A percentile compares a stretch with the other conserved stretches of the same genome.
Evolutionary conservation across 352 stramenopile genomes (phyloP).

Genomic region (Globisporangium uncinulatum): DNA sequence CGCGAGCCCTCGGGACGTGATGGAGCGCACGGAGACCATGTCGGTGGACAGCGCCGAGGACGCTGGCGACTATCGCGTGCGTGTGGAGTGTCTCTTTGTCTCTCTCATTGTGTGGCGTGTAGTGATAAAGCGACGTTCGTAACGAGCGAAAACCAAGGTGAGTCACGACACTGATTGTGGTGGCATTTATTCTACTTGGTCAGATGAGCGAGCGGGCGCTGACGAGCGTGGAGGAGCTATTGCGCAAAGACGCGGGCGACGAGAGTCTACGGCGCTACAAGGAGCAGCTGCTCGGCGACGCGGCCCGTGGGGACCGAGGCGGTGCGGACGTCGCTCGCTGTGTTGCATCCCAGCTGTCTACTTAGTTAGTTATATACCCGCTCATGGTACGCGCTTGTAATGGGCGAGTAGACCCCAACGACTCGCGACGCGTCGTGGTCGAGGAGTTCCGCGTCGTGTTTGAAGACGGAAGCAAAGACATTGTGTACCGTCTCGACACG

Average conservation of each 20-base stretch:
- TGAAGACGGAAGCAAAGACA: constrained; percentile 55
- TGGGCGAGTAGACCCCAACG: constrained; percentile 30
- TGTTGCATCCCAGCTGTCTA: not conserved
- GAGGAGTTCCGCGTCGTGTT: constrained; percentile 86
- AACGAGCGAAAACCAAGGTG: not conserved
- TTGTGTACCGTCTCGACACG: constrained; percentile 74
- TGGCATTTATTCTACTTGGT: too few relatives aligned
- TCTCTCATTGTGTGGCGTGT: not conserved
- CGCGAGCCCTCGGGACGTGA: not conserved
- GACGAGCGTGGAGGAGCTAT: constrained; percentile 59
- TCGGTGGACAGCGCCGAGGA: constrained; percentile 29
- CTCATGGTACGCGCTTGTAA: not conserved
- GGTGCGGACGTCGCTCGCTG: constrained; percentile 21
- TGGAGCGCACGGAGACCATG: constrained; percentile 16
- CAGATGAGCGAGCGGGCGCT: constrained; percentile 66
- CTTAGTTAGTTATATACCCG: not conserved
- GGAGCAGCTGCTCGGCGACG: constrained; percentile 70
- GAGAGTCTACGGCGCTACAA: constrained; percentile 85
- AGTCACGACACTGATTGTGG: not conserved
- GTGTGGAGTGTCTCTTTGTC: constrained; percentile 5
- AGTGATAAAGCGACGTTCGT: not conserved
- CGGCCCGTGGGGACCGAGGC: constrained; percentile 72
- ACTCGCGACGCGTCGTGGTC: constrained; percentile 72
- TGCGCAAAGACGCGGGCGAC: constrained; percentile 76
- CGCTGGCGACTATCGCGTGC: constrained; percentile 39